Evolutionary conservation across 192 early-diverging fungal species (phyloP), one percentile per base, ranked within the genome.

Genomic region (Coemansia sp.): DNA sequence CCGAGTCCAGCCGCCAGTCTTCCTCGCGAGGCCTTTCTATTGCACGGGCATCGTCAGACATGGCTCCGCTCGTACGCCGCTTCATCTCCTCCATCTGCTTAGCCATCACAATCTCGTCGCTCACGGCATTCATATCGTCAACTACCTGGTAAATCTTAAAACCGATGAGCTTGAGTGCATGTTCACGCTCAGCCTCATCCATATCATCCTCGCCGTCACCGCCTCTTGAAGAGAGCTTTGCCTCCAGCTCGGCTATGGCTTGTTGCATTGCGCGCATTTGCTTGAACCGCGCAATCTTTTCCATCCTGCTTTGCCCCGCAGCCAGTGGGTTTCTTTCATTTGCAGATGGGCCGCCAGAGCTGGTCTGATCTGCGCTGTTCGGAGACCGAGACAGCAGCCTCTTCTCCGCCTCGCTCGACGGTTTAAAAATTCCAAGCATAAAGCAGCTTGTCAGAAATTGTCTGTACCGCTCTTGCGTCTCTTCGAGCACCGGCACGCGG

Each of bases 91-190:
- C 77, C 91, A 91, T 90, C 68, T 89, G 83, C 56, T 89, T 78
- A 13, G 96, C 79, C 86, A 97, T 85, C 17, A 84, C 85, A 6
- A 89, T 69, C 75, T 99, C 96, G 63, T 93, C 89, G 42, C 87
- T 71, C 46, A 95, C 89, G 19, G 86, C 67, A 0, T 79, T 70
- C 32, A 94, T 71, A 17, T 87, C 83, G 40, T 95, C 91, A 35
- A 92, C 65, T 0, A 90, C 78, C 64, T 89, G 85, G 60, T 92
- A 82, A 13, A 93, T 84, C 59, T 87, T 84, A 4, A 92, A 81
- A 23, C 92, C 84, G 49, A 97, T 75, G 15, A 90, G 83, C n/a
- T 87, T 85, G 36, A 93, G 49, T 5, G 87, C 84, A 57, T 89
- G 70, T 13, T 94, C 87, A 10, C 96, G 90, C 53, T 90, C 86